phyloP scores from a whole-genome alignment of 31 red algal genomes.

The Bonnemaisonia californica region DNA sequence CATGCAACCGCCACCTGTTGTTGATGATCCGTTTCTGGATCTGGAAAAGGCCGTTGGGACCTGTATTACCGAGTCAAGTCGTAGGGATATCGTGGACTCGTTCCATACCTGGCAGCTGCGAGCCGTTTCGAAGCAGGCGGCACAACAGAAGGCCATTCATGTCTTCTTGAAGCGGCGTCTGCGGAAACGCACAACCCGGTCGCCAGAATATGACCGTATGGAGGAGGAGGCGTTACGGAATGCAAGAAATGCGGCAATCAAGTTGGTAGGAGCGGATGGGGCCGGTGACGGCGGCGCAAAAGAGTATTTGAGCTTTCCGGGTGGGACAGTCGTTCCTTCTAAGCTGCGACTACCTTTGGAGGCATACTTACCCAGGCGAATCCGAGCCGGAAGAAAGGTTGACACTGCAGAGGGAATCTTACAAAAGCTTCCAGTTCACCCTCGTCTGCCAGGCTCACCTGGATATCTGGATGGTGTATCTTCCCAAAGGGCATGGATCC shows the following conservation, averaged over 20 bases:
- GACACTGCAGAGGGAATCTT: constrained; percentile 27
- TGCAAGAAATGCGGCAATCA: constrained; percentile 31
- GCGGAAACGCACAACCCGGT: constrained; percentile 47
- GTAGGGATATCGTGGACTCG: constrained; percentile 51
- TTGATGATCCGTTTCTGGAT: constrained; percentile 49
- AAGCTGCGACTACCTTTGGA: constrained; percentile 65
- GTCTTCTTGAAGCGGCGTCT: constrained; percentile 56
- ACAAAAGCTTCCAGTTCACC: constrained; percentile 20
- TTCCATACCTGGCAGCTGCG: constrained; percentile 75
- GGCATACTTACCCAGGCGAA: constrained; percentile 60
- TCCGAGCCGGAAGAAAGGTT: not conserved
- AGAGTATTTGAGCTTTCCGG: not conserved
- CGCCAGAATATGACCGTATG: constrained; percentile 55
- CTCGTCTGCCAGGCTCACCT: not conserved
- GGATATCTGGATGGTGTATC: not conserved
- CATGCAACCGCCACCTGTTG: constrained; percentile 25
- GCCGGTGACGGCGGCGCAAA: not conserved
- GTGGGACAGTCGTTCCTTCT: constrained; percentile 43
- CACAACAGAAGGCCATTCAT: constrained; percentile 62
- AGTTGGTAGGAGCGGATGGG: not conserved
- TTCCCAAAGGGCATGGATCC: not conserved
- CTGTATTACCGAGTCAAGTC: constrained; percentile 13
- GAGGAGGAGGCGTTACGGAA: constrained; percentile 71
- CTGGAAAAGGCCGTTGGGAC: constrained; percentile 39
- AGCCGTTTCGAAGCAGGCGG: constrained; percentile 66